A percentile compares a stretch with the other conserved stretches of the same genome.
Conservation (phyloP, 1,284 basidiomycete genomes). For the Austroboletus novae-zelandiae region DNA sequence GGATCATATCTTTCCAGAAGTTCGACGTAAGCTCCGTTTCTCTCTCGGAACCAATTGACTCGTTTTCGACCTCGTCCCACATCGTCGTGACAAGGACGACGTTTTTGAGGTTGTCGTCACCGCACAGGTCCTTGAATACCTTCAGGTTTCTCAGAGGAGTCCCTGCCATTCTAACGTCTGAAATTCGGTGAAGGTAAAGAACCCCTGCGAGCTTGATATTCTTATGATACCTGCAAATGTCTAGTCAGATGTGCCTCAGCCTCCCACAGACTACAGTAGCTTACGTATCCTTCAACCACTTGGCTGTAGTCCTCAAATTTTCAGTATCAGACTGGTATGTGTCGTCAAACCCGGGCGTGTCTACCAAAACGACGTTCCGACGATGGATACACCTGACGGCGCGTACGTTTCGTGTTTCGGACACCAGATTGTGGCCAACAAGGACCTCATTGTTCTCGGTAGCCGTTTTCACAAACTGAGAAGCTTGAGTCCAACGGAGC, state of each 20-base stretch:
- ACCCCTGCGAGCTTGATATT: constrained; percentile 23
- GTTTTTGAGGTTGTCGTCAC: constrained; percentile 19
- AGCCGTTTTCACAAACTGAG: constrained; percentile 23
- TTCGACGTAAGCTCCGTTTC: constrained; percentile 12
- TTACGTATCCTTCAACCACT: no score
- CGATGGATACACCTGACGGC: constrained; percentile 12
- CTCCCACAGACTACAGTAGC: no score
- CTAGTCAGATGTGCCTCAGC: no score
- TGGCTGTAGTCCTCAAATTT: constrained; percentile 19
- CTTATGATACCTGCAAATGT: constrained; percentile 16
- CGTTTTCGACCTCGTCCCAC: constrained; percentile 27
- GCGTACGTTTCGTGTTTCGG: constrained; percentile 11
- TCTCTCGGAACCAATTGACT: constrained; percentile 14
- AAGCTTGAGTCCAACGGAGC: no score
- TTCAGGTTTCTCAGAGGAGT: constrained; percentile 20
- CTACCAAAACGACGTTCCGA: constrained; percentile 20
- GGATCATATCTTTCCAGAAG: constrained; percentile 18
- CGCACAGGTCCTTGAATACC: constrained; percentile 28
- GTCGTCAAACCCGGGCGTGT: constrained; percentile 28
- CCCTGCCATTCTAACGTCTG: constrained; percentile 46
- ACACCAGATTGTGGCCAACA: background rate
- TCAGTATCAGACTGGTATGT: constrained; percentile 13
- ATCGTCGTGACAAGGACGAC: constrained; percentile 30
- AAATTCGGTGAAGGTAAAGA: constrained; percentile 31
- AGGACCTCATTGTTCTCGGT: constrained; percentile 4